Percentiles rank a stretch among this genome's conserved stretches.
Conservation (phyloP, 495 filamentous ascomycete genomes). For the Staphylotrichum longicolle region DNA sequence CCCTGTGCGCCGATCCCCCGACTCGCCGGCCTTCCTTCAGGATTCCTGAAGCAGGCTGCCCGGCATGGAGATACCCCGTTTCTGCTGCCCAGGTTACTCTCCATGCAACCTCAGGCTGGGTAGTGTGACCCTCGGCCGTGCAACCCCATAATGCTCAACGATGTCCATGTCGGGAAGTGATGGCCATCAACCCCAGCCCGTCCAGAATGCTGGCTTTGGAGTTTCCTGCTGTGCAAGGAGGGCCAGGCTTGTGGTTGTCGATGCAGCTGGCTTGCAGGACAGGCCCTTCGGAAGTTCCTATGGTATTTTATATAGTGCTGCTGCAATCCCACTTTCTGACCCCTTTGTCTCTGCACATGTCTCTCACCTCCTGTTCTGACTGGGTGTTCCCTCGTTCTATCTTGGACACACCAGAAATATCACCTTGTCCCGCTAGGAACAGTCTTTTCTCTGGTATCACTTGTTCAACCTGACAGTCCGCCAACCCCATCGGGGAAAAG, state of each 20-base stretch:
- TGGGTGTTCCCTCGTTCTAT: too few relatives aligned
- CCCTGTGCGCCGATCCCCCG: not conserved
- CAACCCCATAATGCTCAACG: constrained; percentile 1
- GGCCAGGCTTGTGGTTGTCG: too few relatives aligned
- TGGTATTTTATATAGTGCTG: not conserved
- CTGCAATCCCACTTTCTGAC: not conserved
- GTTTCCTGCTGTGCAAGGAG: too few relatives aligned
- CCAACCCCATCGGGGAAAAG: not conserved
- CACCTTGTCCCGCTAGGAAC: not conserved
- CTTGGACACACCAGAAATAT: not conserved
- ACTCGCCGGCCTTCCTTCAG: not conserved
- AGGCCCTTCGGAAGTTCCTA: too few relatives aligned
- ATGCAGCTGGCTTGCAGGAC: not conserved
- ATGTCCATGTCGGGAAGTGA: constrained; percentile 9
- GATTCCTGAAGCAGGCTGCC: not conserved
- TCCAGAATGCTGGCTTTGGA: not conserved
- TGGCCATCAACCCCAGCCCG: not conserved
- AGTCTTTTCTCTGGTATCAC: not conserved
- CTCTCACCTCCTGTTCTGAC: not conserved
- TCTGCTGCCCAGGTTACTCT: not conserved
- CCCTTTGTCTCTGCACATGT: not conserved
- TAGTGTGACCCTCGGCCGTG: constrained; percentile 16
- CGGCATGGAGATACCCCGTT: constrained; percentile 1
- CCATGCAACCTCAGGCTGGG: constrained; percentile 6
- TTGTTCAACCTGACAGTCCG: not conserved